Base-by-base conservation (phyloP, 768 basidiomycete species). In the Pleurotus djamor region DNA sequence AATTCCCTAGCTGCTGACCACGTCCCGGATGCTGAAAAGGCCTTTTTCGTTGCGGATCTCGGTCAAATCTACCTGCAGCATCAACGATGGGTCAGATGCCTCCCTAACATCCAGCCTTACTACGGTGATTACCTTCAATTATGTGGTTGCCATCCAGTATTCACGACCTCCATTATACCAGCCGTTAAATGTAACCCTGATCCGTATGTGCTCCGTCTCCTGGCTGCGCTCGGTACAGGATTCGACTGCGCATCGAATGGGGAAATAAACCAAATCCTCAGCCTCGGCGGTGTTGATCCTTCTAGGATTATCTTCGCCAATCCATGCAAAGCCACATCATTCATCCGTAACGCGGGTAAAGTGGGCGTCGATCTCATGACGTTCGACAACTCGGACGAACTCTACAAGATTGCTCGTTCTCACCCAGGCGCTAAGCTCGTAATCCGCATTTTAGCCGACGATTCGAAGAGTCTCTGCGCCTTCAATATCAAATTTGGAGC, bases 111-210 rank as follows among this genome's bases (percentile, higher is more conserved):
- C n/a, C 87, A 94, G 64, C 94, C 95, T 9, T 96, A 92, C 76
- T 98, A 96, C 73, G 96, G 94, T 94, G 60, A 87, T 76, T 56
- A 58, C 37, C 56, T 60, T n/a, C 37, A 61, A 21, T 61, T 48
- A n/a, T 61, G 17, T 13, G 16, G 49, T 32, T 14, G 48, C 51
- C 21, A 45, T 41, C 38, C 41, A 44, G 47, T 67, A 48, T 67
- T 69, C 61, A 69, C 62, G 51, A 35, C 34, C 64, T 47, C 52
- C 61, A 35, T 14, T 7, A 47, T 34, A 60, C 62, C 69, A 94
- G 94, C 97, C 60, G 86, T 98, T 68, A 99, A 99, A 77, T 97
- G 94, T 76, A 99, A 99, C 77, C 96, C 97, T 17, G 96, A 98
- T 68, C 94, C 95, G 3, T 93, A 93, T 68, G 87, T 99, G 59